Conservation (phyloP, 2,329 filamentous ascomycete species). For the Trichoderma atrobrunneum region DNA sequence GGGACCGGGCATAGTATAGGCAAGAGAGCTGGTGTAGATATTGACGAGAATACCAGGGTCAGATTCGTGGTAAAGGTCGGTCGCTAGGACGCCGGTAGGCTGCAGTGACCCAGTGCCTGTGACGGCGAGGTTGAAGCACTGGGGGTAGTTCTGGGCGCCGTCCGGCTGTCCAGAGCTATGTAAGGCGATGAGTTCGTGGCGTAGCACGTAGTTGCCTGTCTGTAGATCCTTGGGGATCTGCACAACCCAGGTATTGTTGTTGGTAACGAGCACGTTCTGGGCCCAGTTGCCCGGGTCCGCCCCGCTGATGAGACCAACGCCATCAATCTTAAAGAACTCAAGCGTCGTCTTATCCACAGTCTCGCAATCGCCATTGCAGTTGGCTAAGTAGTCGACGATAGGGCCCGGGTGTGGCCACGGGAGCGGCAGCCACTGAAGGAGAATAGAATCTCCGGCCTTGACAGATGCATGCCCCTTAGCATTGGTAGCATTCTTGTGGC, state of each 20-base stretch:
- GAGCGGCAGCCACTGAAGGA: constrained; percentile 50
- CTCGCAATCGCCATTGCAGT: constrained; percentile 42
- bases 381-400: constrained; percentile 46
- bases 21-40: constrained; percentile 30
- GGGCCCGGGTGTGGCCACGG: constrained; percentile 48
- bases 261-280: constrained; percentile 45
- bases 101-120: constrained; percentile 38
- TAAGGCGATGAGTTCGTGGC: constrained; percentile 55
- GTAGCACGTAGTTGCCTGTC: constrained; percentile 53
- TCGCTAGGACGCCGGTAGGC: constrained; percentile 35
- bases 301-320: constrained; percentile 38
- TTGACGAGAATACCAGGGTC: constrained; percentile 38
- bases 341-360: constrained; percentile 41
- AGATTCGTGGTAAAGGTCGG: constrained; percentile 35
- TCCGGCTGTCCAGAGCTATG: constrained; percentile 43
- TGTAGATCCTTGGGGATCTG: constrained; percentile 47
- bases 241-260: constrained; percentile 51
- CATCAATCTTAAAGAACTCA: constrained; percentile 48
- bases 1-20: constrained; percentile 36
- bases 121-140: constrained; percentile 51
- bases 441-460: constrained; percentile 44
- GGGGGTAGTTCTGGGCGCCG: constrained; percentile 52
- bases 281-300: constrained; percentile 38
- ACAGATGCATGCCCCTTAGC: constrained; percentile 41
- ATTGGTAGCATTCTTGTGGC: constrained; percentile 42